These are phyloP conservation scores for Didymosphaeria variabile DNA, from an alignment of 2,329 filamentous ascomycete genomes.

Conservation along the genomic window DNA sequence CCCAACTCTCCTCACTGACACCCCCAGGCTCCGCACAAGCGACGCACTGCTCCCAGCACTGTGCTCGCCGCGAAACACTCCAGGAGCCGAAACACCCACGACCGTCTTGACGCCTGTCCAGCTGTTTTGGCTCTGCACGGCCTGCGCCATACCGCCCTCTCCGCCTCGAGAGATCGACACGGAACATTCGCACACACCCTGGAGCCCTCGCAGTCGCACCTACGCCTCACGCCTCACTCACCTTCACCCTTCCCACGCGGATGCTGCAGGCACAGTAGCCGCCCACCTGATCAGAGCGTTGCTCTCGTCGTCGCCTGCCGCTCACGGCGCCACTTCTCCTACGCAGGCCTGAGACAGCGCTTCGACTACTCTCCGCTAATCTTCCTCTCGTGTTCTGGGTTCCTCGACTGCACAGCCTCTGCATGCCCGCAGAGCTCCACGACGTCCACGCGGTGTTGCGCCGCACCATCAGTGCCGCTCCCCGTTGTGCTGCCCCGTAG, in stretches of 20 bases:
- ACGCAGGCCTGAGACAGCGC: neutral
- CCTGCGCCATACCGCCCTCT: constrained; percentile 1
- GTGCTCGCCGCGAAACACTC: constrained; percentile 9
- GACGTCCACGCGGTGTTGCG: constrained; percentile 28
- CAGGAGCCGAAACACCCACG: neutral
- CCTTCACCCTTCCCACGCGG: constrained; percentile 2
- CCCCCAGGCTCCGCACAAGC: constrained; percentile 13
- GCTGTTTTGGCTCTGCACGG: neutral
- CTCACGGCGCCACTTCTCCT: neutral
- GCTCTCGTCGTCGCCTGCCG: neutral
- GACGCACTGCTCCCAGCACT: constrained; percentile 5
- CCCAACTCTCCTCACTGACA: constrained; percentile 6
- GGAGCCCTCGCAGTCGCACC: constrained; percentile 7
- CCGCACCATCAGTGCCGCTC: constrained; percentile 23
- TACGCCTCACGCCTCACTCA: constrained; percentile 16
- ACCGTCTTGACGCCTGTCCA: no score
- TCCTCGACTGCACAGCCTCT: constrained; percentile 16
- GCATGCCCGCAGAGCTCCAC: constrained; percentile 30
- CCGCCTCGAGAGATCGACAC: constrained; percentile 9
- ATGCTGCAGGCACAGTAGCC: constrained; percentile 15
- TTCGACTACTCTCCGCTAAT: neutral
- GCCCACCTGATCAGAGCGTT: neutral
- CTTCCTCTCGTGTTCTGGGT: neutral
- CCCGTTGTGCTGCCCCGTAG: constrained; percentile 21
- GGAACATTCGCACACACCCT: constrained; percentile 1